These are phyloP conservation scores for Leptographium flavum DNA, from an alignment of 2,329 filamentous ascomycete species.

Conservation along the genomic window DNA sequence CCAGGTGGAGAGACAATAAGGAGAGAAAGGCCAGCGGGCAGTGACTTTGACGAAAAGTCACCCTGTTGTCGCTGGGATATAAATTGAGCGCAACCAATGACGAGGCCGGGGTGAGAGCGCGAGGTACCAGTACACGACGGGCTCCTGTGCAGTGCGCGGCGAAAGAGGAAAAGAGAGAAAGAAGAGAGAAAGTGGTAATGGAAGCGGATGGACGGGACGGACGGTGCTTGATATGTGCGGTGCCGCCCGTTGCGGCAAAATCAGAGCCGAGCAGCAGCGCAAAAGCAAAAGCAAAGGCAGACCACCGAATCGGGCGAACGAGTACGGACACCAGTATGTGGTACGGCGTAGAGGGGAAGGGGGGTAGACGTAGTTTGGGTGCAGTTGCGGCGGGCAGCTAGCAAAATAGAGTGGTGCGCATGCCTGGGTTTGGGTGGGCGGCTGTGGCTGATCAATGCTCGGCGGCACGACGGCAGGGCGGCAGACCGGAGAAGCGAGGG, in stretches of 20 bases:
- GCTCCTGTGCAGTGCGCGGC: too few relatives aligned
- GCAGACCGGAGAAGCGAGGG: background rate
- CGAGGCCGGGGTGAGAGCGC: background rate
- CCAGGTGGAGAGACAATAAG: background rate
- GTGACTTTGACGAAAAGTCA: background rate
- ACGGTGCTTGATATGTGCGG: constrained; percentile 11
- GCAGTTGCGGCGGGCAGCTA: background rate
- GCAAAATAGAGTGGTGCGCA: background rate
- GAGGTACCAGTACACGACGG: background rate
- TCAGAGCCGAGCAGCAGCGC: constrained; percentile 9
- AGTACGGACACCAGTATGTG: constrained; percentile 3
- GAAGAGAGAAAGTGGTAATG: background rate
- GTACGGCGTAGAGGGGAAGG: constrained; percentile 1
- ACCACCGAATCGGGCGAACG: constrained; percentile 1
- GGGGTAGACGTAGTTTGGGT: background rate
- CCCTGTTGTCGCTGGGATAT: background rate
- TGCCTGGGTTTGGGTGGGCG: background rate
- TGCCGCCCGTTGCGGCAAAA: constrained; percentile 22
- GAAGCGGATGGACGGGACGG: constrained; percentile 8
- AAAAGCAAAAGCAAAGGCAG: background rate
- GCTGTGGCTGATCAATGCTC: background rate
- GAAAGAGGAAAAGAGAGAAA: constrained; percentile 1
- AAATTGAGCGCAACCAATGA: background rate
- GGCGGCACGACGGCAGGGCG: background rate
- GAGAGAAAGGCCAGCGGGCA: background rate